Evolutionary conservation across 306 rosid genomes (phyloP).

Genomic region (Senna tora): DNA sequence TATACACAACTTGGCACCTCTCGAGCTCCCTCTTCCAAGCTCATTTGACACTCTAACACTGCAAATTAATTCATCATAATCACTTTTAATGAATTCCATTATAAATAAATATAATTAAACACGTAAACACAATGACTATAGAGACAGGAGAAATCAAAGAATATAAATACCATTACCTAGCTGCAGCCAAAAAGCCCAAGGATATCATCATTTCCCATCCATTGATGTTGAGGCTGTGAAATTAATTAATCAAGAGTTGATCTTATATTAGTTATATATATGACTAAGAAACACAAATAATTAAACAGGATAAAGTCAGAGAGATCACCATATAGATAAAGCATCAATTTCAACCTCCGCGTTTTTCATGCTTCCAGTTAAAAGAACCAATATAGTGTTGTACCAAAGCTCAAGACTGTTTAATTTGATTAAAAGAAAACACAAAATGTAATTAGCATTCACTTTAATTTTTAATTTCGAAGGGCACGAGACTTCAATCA

Average conservation of each 20-base stretch:
- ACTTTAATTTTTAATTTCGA: no score
- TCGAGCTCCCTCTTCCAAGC: conserved; percentile 56
- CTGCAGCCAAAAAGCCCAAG: conserved; percentile 57
- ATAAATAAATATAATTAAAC: background rate
- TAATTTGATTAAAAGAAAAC: background rate
- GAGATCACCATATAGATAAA: conserved; percentile 57
- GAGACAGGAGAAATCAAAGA: no score
- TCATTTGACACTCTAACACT: conserved; percentile 66
- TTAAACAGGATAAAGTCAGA: background rate
- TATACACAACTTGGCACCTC: conserved; percentile 54
- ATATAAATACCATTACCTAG: conserved; percentile 38
- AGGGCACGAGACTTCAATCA: no score
- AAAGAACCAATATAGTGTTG: conserved; percentile 53
- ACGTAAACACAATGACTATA: no score
- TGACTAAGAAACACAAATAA: background rate
- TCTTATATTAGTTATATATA: no score
- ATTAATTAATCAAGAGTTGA: background rate
- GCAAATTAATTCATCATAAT: background rate
- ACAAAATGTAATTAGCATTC: no score
- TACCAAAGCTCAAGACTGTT: conserved; percentile 65
- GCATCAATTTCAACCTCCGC: conserved; percentile 61
- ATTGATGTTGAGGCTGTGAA: conserved; percentile 55
- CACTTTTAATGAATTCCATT: background rate
- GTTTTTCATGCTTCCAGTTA: conserved; percentile 53
- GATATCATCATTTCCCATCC: conserved; percentile 70